Base-by-base conservation (phyloP, 2,329 filamentous ascomycete species). In the Fulvia fulva region DNA sequence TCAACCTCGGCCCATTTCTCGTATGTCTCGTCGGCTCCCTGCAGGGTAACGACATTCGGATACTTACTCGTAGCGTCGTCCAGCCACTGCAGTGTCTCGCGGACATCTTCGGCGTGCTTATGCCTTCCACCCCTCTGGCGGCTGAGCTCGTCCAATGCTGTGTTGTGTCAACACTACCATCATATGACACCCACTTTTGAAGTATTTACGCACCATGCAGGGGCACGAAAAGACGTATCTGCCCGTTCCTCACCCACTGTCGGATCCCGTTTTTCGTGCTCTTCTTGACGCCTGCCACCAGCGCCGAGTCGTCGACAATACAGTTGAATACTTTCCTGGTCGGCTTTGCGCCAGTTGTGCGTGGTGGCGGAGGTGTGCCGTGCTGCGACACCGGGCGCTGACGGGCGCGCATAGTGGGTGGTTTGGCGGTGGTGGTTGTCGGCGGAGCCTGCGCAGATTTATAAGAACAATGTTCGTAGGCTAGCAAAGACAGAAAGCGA, bases 261-360 rank as follows among this genome's bases (percentile, higher is more conserved):
- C 77, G 73, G 61, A 81, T 78, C 53, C 78, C 78, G 65, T 81
- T 79, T 62, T 78, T 73, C 56, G 78, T 80, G 69, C 76, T 78
- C 67, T 75, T 77, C 73, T 80, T 80, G 51, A 79, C 77, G 58
- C 79, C 78, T 43, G 77, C 77, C 56, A 80, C 74, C 62, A 81
- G 67, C 30, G 79, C 78, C 21, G 76, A 78, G 63, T 81, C 79
- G 66, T 81, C 79, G 63, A 80, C 77, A 63, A 81, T 80, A 68
- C 78, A 81, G 72, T 80, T 80, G 75, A 81, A 80, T 57, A 80
- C 67, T 71, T 80, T 80, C 64, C 77, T 75, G 12, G 63, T 59
- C 25, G 70, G 67, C 19, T 56, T 56, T 16, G 56, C 41, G 23
- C 44, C 55, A 57, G 63, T 23, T 37, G 58, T 37, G 55, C 55